These are phyloP conservation scores for Nitzschia sp. DNA, from an alignment of 108 stramenopile genomes.

Conservation along the genomic window DNA sequence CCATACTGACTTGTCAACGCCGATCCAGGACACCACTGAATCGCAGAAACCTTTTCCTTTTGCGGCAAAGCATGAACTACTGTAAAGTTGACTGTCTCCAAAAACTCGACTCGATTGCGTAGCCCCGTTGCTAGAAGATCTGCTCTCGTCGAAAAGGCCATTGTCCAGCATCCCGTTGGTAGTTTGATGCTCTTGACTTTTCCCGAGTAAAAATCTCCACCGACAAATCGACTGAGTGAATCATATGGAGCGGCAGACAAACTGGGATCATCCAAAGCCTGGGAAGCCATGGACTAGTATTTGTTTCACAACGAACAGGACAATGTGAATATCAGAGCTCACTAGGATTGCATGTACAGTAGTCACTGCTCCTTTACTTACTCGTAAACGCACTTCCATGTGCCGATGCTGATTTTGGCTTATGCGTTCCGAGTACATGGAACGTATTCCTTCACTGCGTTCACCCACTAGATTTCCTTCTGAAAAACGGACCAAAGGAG, in stretches of 20 bases:
- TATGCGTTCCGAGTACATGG: neutral
- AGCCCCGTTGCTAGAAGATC: conserved; percentile 29
- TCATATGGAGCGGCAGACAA: neutral
- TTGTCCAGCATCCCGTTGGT: conserved; percentile 18
- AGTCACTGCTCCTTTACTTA: neutral
- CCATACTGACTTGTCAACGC: neutral
- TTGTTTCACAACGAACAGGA: neutral
- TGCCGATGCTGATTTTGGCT: conserved; percentile 4
- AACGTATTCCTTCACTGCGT: neutral
- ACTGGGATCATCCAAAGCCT: neutral
- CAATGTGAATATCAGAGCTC: neutral
- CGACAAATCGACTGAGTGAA: conserved; percentile 2
- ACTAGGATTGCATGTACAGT: neutral
- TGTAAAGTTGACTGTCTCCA: conserved; percentile 22
- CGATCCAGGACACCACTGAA: conserved; percentile 25
- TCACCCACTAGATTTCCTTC: neutral
- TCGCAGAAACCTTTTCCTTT: conserved; percentile 23
- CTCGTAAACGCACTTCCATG: conserved; percentile 7
- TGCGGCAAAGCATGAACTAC: conserved; percentile 1
- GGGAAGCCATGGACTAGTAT: neutral
- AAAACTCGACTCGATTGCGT: conserved; percentile 22
- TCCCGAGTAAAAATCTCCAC: conserved; percentile 28
- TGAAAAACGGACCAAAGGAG: neutral
- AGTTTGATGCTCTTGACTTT: conserved; percentile 10
- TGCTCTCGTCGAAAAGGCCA: conserved; percentile 17